These are phyloP conservation scores for Talaromyces verruculosus DNA, from an alignment of 2,329 filamentous ascomycete species.

Conservation along the genomic window DNA sequence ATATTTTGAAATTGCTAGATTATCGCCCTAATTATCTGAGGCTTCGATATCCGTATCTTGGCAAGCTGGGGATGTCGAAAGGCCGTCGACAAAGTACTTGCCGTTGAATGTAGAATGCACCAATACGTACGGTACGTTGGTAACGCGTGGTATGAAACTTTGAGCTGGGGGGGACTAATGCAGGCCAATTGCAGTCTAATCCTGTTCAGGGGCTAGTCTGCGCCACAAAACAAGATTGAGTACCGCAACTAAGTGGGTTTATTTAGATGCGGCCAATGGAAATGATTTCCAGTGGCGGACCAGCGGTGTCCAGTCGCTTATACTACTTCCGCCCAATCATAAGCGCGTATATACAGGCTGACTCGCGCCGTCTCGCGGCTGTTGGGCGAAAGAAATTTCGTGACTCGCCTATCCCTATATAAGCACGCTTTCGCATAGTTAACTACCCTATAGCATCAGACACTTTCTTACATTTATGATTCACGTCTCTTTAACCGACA, in stretches of 20 bases:
- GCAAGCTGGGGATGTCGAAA: neutral
- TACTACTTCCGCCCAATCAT: conserved; percentile 6
- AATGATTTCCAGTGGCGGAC: neutral
- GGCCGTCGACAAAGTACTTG: neutral
- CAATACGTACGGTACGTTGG: neutral
- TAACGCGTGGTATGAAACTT: neutral
- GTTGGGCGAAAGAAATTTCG: neutral
- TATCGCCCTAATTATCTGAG: neutral
- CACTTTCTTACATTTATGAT: neutral
- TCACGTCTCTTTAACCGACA: neutral
- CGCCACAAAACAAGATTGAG: conserved; percentile 19
- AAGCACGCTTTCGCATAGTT: neutral
- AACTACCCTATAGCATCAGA: neutral
- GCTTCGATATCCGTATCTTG: neutral
- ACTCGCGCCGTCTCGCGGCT: conserved; percentile 2
- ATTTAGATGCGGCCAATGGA: neutral
- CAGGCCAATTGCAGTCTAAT: neutral
- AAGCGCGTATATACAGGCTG: neutral
- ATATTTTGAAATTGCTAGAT: too few relatives aligned
- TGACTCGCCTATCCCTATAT: neutral
- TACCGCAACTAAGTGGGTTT: neutral
- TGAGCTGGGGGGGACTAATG: neutral
- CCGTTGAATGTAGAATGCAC: neutral
- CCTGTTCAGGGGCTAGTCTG: neutral
- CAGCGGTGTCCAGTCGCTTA: neutral